phyloP scores from a whole-genome alignment of 257 asterid species.

The Sherardia arvensis region DNA sequence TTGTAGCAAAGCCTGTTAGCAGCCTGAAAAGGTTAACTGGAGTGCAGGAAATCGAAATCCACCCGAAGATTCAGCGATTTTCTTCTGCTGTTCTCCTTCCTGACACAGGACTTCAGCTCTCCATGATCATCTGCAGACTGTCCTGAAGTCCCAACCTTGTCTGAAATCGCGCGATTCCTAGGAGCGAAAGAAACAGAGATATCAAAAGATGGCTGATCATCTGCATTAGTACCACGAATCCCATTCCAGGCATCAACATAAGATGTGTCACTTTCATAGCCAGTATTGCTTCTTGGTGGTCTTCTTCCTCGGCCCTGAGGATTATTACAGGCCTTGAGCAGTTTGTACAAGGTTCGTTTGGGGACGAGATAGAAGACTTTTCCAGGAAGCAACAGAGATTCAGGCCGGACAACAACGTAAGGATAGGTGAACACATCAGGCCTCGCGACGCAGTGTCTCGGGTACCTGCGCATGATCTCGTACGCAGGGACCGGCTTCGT shows the following conservation, averaged over 20 bases:
- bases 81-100: constrained; percentile 16
- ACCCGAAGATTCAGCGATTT: constrained; percentile 18
- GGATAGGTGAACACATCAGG: constrained; percentile 63
- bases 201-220: constrained; percentile 8
- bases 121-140: not conserved
- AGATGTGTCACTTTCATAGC: not conserved
- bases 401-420: constrained; percentile 54
- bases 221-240: not conserved
- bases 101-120: constrained; percentile 14
- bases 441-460: constrained; percentile 50
- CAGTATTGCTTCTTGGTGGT: not conserved
- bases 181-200: not conserved
- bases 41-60: constrained; percentile 11
- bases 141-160: not conserved
- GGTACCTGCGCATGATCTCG: constrained; percentile 41
- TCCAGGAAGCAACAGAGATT: constrained; percentile 32
- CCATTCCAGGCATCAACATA: not conserved
- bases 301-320: not conserved
- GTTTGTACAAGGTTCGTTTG: constrained; percentile 15
- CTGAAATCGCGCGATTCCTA: not conserved
- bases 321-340: constrained; percentile 17
- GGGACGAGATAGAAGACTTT: constrained; percentile 34
- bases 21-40: not conserved
- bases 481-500: constrained; percentile 40
- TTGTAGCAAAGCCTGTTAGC: not conserved